Base-by-base conservation (phyloP, 2,329 filamentous ascomycete species). In the Fusarium lyarnte region DNA sequence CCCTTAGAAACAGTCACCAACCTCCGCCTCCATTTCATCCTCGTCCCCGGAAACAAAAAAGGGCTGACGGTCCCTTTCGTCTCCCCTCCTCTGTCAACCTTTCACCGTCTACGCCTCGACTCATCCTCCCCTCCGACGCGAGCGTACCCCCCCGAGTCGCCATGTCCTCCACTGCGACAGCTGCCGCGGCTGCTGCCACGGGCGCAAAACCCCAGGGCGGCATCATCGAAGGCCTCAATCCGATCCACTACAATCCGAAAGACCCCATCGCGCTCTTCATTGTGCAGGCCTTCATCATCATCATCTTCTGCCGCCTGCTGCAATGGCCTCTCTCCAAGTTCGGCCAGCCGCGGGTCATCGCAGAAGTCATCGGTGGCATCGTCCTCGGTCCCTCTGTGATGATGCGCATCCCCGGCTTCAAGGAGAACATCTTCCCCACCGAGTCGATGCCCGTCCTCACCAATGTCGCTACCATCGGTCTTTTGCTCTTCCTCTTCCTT, bases 301-400 rank as follows among this genome's bases (percentile, higher is more conserved):
- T 87, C 69, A 82, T 87, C 41, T 82, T 87, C 53, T 87, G 85
- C 54, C 82, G 86, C 58, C 64, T 84, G 16, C 78, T 95, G 25
- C 92, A 95, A 79, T 94, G 88, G 83, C 93, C 93, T 14, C 87
- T 95, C 9, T 91, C 91, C 74, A 91, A 91, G 77, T 86, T 96
- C 54, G 90, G 92, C 62, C 93, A 96, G 78, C 93, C 93, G 70
- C 90, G 92, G 51, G 93, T 96, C 74, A 95, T 96, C 76, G 92
- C 93, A 54, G 93, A 96, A 82, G 93, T 96, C 65, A 90, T 95
- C 61, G 93, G 92, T n/a, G 93, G 93, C 58, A 93, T 96, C 77
- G 81, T 97, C 41, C 87, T 97, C 3, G 94, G 94, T 7, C 94
- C 94, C 3, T 96, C 94, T 0, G 92, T 97, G 27, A 92, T 97